These are phyloP conservation scores for Saccharomycopsis olivae DNA, from an alignment of 805 yeast genomes.

Conservation along the genomic window DNA sequence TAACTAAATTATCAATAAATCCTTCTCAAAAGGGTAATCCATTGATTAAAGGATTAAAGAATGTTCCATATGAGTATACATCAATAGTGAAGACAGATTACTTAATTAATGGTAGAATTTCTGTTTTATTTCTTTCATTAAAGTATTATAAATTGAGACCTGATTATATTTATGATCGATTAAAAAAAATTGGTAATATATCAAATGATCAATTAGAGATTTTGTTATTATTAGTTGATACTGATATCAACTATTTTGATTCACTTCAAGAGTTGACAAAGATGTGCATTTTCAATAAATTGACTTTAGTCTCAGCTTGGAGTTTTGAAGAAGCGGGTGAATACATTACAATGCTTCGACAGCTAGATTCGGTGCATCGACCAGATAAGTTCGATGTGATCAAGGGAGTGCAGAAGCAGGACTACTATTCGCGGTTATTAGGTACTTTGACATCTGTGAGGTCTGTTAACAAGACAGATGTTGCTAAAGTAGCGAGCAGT, in stretches of 20 bases:
- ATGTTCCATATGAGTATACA: conserved; percentile 43
- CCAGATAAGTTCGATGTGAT: conserved; percentile 25
- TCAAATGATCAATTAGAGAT: conserved; percentile 1
- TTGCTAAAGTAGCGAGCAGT: conserved; percentile 39
- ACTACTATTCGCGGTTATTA: conserved; percentile 34
- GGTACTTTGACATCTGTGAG: conserved; percentile 36
- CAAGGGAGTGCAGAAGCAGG: conserved; percentile 33
- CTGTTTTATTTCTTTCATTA: conserved; percentile 52
- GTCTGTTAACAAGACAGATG: conserved; percentile 44
- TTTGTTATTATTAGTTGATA: conserved; percentile 12
- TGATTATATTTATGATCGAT: conserved; percentile 55
- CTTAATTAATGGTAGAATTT: conserved; percentile 44
- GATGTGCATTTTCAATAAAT: conserved; percentile 30
- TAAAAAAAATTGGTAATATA: conserved; percentile 27
- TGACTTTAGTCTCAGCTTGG: conserved; percentile 32
- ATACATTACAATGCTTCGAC: conserved; percentile 12
- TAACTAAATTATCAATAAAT: conserved; percentile 28
- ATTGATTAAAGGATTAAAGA: conserved; percentile 41
- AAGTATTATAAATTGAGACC: conserved; percentile 71
- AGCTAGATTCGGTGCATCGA: conserved; percentile 10
- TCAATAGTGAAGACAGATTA: conserved; percentile 48
- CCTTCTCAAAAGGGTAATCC: conserved; percentile 69
- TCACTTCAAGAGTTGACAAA: conserved; percentile 31
- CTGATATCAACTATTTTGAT: conserved; percentile 35
- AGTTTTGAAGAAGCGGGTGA: conserved; percentile 41